phyloP scores from a whole-genome alignment of 176 grass and related monocot genomes.

The Leersia perrieri region DNA sequence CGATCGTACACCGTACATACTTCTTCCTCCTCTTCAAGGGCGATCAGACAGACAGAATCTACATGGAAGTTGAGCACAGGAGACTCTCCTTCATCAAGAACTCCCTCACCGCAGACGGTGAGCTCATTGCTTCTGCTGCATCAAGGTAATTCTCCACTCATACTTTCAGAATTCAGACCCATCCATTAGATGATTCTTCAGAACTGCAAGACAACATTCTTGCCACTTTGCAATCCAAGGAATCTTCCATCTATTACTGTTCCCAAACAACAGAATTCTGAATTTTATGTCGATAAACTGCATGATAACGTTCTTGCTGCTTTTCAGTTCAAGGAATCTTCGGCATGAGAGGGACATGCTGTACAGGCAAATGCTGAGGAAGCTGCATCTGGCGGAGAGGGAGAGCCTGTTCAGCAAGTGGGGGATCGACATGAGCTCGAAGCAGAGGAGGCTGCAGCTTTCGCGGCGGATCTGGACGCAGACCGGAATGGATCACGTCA shows the following conservation, averaged over 20 bases:
- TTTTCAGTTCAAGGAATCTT: conserved; percentile 59
- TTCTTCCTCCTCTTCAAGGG: conserved; percentile 95
- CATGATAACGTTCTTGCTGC: not conserved
- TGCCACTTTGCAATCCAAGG: conserved; percentile 49
- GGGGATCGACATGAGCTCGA: conserved; percentile 69
- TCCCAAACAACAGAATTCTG: too few relatives aligned
- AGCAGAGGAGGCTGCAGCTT: conserved; percentile 71
- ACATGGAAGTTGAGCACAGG: conserved; percentile 88
- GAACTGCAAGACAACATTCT: not conserved
- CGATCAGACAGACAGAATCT: conserved; percentile 68
- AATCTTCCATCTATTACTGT: too few relatives aligned
- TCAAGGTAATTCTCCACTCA: conserved; percentile 42
- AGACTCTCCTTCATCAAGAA: conserved; percentile 70
- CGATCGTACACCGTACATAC: conserved; percentile 80
- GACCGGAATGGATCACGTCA: conserved; percentile 69
- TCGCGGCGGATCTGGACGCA: conserved; percentile 65
- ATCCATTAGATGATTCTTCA: not conserved
- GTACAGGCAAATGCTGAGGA: conserved; percentile 76
- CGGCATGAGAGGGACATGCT: conserved; percentile 81
- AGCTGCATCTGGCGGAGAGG: conserved; percentile 45
- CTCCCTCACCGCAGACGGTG: conserved; percentile 34
- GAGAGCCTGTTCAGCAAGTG: conserved; percentile 69
- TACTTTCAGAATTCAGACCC: not conserved
- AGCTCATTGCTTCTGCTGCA: conserved; percentile 22
- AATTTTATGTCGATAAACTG: not conserved